phyloP scores from a whole-genome alignment of 495 filamentous ascomycete species.

The Hapsidospora chrysogenum region DNA sequence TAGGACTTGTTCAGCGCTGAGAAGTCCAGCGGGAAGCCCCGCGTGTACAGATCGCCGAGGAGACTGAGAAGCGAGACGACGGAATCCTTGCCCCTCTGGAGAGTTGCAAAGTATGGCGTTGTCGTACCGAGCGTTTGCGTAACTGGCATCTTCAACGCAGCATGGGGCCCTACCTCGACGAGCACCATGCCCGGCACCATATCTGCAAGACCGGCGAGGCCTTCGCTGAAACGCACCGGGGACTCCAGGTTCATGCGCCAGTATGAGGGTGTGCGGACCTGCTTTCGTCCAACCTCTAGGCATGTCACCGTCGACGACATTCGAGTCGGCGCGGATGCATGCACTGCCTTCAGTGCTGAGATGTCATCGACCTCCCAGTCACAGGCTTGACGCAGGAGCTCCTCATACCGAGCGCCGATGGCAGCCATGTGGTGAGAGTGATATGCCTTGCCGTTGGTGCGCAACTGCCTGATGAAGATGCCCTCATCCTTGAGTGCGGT shows the following conservation, averaged over 20 bases:
- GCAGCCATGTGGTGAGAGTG: conserved; percentile 24
- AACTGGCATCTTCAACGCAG: conserved; percentile 10
- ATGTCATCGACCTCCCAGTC: too few relatives aligned
- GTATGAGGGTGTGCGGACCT: conserved; percentile 10
- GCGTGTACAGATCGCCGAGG: background rate
- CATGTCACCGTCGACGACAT: conserved; percentile 8
- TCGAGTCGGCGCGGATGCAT: background rate
- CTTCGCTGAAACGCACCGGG: conserved; percentile 21
- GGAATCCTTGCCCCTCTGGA: background rate
- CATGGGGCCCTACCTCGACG: conserved; percentile 31
- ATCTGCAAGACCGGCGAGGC: conserved; percentile 11
- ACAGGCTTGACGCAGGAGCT: too few relatives aligned
- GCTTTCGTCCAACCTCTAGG: conserved; percentile 14
- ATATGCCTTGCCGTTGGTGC: conserved; percentile 27
- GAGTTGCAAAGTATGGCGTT: background rate
- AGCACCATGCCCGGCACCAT: conserved; percentile 12
- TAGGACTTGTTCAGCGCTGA: background rate
- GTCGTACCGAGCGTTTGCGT: background rate
- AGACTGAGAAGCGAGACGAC: background rate
- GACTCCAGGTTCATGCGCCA: conserved; percentile 14
- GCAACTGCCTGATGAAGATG: conserved; percentile 9
- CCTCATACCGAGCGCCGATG: conserved; percentile 9
- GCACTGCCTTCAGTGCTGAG: too few relatives aligned
- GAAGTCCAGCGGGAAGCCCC: background rate
- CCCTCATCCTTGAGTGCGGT: conserved; percentile 9